A percentile compares a stretch with the other conserved stretches of the same genome.
These are phyloP conservation scores for Trichosporon sp. DNA, from an alignment of 1,284 basidiomycete genomes.

Conservation along the genomic window DNA sequence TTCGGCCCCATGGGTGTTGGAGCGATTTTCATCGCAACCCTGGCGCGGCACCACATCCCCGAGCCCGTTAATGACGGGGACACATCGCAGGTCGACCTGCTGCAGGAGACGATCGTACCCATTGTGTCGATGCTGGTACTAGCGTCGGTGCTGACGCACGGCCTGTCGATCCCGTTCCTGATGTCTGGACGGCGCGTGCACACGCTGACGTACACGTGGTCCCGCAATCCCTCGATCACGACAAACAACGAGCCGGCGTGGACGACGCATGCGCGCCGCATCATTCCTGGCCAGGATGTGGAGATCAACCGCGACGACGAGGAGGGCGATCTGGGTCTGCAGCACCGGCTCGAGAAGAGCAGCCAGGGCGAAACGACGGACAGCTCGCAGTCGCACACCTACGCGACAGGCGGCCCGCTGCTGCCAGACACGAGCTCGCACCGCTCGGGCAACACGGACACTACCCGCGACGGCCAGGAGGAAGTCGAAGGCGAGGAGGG, in stretches of 20 bases:
- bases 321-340: slow-evolving; percentile 37
- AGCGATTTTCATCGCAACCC: slow-evolving; percentile 85
- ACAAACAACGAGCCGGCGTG: slow-evolving; percentile 58
- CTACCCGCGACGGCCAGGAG: slow-evolving; percentile 4
- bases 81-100: slow-evolving; percentile 58
- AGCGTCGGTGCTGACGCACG: slow-evolving; percentile 80
- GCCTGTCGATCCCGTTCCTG: slow-evolving; percentile 87
- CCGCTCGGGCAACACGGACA: too few relatives aligned
- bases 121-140: slow-evolving; percentile 89
- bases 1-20: slow-evolving; percentile 82
- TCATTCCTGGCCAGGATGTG: slow-evolving; percentile 62
- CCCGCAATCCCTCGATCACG: slow-evolving; percentile 58
- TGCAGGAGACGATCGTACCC: slow-evolving; percentile 73
- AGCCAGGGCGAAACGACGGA: slow-evolving; percentile 37
- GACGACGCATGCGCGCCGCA: slow-evolving; percentile 67
- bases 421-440: background rate
- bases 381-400: slow-evolving; percentile 27
- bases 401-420: background rate
- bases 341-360: slow-evolving; percentile 12
- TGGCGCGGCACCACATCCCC: slow-evolving; percentile 67
- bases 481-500: slow-evolving; percentile 18
- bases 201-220: slow-evolving; percentile 78
- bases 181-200: slow-evolving; percentile 82
- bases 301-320: slow-evolving; percentile 70
- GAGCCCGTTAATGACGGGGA: slow-evolving; percentile 50